Conservation (phyloP, 1,284 basidiomycete species). For the Puccinia coronata region DNA sequence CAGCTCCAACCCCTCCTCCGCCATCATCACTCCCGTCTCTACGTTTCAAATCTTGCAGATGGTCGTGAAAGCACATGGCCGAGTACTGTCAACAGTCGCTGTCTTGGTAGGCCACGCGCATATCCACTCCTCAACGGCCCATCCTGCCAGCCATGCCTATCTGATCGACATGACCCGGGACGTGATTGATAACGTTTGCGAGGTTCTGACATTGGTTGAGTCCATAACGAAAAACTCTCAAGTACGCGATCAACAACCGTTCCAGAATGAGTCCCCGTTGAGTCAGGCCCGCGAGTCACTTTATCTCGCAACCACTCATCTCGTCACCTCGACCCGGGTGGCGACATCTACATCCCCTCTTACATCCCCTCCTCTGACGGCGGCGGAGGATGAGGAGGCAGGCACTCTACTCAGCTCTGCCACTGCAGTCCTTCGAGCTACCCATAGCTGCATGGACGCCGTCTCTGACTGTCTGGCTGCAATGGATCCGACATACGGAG, state of each 20-base stretch:
- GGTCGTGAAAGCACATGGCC: conserved; percentile 73
- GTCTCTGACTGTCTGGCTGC: conserved; percentile 64
- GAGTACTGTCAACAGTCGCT: conserved; percentile 87
- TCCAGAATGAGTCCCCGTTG: conserved; percentile 18
- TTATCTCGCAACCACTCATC: conserved; percentile 78
- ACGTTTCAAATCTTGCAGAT: conserved; percentile 70
- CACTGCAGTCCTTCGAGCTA: conserved; percentile 80
- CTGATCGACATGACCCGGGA: conserved; percentile 91
- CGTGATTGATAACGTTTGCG: conserved; percentile 88
- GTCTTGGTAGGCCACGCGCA: conserved; percentile 97
- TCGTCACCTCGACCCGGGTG: conserved; percentile 78
- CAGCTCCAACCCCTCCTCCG: conserved; percentile 67
- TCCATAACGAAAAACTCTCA: conserved; percentile 68
- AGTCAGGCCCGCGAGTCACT: conserved; percentile 65
- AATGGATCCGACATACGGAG: conserved; percentile 1
- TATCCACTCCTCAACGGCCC: conserved; percentile 80
- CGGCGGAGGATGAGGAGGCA: conserved; percentile 74
- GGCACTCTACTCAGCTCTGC: conserved; percentile 74
- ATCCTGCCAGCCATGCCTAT: conserved; percentile 86
- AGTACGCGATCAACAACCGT: conserved; percentile 3
- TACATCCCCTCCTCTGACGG: conserved; percentile 10
- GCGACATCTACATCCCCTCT: conserved; percentile 60
- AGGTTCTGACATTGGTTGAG: conserved; percentile 87
- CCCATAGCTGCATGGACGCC: conserved; percentile 80
- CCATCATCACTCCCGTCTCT: conserved; percentile 59